phyloP scores from a whole-genome alignment of 1,284 basidiomycete species.

The Pterulicium gracile region DNA sequence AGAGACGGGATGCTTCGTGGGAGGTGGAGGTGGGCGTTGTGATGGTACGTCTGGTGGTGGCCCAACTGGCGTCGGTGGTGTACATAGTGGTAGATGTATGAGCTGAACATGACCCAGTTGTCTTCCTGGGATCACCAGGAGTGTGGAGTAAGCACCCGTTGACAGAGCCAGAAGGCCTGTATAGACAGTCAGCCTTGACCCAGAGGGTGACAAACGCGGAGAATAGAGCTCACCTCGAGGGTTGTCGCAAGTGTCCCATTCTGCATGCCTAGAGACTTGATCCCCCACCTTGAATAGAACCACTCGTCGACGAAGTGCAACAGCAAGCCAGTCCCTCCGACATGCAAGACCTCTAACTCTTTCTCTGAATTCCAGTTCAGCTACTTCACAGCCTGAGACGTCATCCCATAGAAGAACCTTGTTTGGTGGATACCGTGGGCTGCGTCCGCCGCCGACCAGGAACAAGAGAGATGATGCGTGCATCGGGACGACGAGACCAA shows the following conservation, averaged over 20 bases:
- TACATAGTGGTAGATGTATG: slow-evolving; percentile 75
- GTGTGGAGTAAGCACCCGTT: slow-evolving; percentile 64
- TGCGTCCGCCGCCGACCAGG: slow-evolving; percentile 81
- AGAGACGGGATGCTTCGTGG: slow-evolving; percentile 56
- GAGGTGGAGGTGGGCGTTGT: slow-evolving; percentile 39
- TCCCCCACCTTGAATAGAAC: slow-evolving; percentile 70
- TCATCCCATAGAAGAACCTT: slow-evolving; percentile 92
- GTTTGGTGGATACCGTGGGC: slow-evolving; percentile 90
- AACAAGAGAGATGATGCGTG: slow-evolving; percentile 82
- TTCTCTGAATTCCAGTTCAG: slow-evolving; percentile 89
- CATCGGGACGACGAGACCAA: slow-evolving; percentile 68
- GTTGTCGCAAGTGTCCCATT: slow-evolving; percentile 90
- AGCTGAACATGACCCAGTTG: slow-evolving; percentile 89
- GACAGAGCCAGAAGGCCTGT: slow-evolving; percentile 79
- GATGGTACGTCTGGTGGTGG: slow-evolving; percentile 34
- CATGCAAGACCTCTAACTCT: slow-evolving; percentile 74
- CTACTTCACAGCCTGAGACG: slow-evolving; percentile 60
- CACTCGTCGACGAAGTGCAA: slow-evolving; percentile 72
- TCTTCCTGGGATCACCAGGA: slow-evolving; percentile 81
- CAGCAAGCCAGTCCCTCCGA: slow-evolving; percentile 73
- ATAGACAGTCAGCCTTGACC: slow-evolving; percentile 9
- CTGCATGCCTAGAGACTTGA: slow-evolving; percentile 49
- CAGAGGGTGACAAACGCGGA: slow-evolving; percentile 4
- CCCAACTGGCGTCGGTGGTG: slow-evolving; percentile 36
- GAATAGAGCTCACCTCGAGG: slow-evolving; percentile 50